Conservation (phyloP, 768 basidiomycete species). For the Russula olivacea region DNA sequence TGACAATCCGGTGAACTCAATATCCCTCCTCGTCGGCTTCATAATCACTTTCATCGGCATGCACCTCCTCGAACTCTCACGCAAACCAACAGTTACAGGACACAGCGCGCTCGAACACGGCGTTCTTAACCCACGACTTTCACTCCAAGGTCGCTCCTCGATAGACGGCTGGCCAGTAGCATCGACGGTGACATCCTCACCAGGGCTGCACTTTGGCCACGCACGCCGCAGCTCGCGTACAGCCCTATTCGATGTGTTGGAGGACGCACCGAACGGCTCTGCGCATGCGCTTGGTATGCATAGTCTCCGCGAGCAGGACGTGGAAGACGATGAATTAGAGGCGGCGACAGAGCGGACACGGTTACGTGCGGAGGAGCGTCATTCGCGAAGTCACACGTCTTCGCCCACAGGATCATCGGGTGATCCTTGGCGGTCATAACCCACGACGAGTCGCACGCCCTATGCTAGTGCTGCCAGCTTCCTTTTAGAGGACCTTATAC, state of each 20-base stretch:
- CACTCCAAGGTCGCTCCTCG: slow-evolving; percentile 74
- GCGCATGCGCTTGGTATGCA: slow-evolving; percentile 50
- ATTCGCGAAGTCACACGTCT: slow-evolving; percentile 7
- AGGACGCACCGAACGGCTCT: slow-evolving; percentile 40
- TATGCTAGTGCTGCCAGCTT: not conserved
- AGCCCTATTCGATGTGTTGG: slow-evolving; percentile 74
- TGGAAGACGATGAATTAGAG: slow-evolving; percentile 41
- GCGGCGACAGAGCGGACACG: slow-evolving; percentile 42
- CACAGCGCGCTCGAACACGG: slow-evolving; percentile 59
- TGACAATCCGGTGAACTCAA: slow-evolving; percentile 67
- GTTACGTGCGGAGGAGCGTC: slow-evolving; percentile 36
- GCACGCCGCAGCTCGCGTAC: slow-evolving; percentile 57
- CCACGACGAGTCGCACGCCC: not conserved
- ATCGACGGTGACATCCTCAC: slow-evolving; percentile 25
- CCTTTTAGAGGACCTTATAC: not conserved
- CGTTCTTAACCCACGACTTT: slow-evolving; percentile 71
- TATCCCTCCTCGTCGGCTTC: slow-evolving; percentile 88
- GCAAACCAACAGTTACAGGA: slow-evolving; percentile 44
- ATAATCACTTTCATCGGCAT: slow-evolving; percentile 93
- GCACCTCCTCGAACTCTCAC: slow-evolving; percentile 84
- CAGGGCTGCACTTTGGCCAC: slow-evolving; percentile 30
- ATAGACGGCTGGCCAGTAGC: slow-evolving; percentile 66
- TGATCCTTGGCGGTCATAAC: slow-evolving; percentile 12
- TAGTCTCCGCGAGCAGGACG: slow-evolving; percentile 61
- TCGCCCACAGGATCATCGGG: slow-evolving; percentile 7